A percentile compares a stretch with the other conserved stretches of the same genome.
phyloP scores from a whole-genome alignment of 768 basidiomycete genomes.

The Leucosporidium yakuticum region DNA sequence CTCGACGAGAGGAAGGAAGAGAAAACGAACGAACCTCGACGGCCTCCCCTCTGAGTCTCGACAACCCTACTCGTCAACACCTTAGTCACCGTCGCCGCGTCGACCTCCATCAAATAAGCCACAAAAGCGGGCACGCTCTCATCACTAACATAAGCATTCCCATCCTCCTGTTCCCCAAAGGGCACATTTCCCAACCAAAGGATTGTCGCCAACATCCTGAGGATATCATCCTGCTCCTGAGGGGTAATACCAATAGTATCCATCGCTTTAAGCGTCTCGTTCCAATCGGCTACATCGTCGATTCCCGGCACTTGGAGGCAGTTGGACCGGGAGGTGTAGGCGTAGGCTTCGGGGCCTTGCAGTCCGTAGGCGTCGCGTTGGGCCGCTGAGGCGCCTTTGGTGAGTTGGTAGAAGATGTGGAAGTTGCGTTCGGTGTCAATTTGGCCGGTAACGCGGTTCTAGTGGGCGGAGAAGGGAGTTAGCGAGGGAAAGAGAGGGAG shows the following conservation, averaged over 20 bases:
- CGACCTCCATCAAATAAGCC: conserved; percentile 86
- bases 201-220: conserved; percentile 82
- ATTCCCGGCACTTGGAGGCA: conserved; percentile 88
- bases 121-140: conserved; percentile 89
- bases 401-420: conserved; percentile 99
- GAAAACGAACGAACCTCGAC: conserved; percentile 54
- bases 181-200: conserved; percentile 97
- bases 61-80: conserved; percentile 75
- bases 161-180: conserved; percentile 80
- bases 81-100: conserved; percentile 71
- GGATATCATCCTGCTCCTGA: conserved; percentile 84
- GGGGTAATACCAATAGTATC: conserved; percentile 76
- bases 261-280: conserved; percentile 93
- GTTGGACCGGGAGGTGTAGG: conserved; percentile 85
- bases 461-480: conserved; percentile 2
- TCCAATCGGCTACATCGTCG: conserved; percentile 78
- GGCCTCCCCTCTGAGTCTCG: conserved; percentile 78
- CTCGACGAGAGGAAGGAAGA: not conserved
- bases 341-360: conserved; percentile 91
- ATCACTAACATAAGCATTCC: conserved; percentile 74
- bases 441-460: conserved; percentile 75
- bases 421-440: conserved; percentile 94
- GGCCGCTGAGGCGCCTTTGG: conserved; percentile 82
- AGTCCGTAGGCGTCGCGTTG: conserved; percentile 91
- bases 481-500: too few species aligned